Base-by-base conservation (phyloP, 139 green algal species). In the Yamagishiella unicocca region DNA sequence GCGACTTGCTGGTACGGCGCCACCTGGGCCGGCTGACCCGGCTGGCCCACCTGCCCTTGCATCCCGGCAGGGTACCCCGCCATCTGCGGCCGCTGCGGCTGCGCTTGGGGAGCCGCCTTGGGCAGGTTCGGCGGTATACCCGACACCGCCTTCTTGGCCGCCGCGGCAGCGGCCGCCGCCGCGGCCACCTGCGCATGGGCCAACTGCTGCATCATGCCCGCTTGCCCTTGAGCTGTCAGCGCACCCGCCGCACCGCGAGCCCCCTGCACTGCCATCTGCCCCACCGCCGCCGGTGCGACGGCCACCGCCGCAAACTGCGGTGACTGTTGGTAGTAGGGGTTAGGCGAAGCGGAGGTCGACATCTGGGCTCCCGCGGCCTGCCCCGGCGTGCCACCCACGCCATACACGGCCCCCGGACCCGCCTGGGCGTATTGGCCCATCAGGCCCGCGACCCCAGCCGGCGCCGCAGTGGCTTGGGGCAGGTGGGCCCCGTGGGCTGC, bases 251-350 rank as follows among this genome's bases (percentile, higher is more conserved):
- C 45, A 5, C 29, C 46, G 50, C 74, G 74, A 12, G n/a, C n/a
- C n/a, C n/a, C n/a, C n/a, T n/a, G n/a, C n/a, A n/a, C 37, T 17
- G 42, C 70, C 70, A 40, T 31, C 70, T 55, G 70, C 43, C 24
- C 33, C 72, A 42, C 71, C 17, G 45, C 73, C 74, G 70, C 46
- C 74, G 54, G 53, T 37, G 14, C 67, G 7, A 38, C 76, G 25
- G 54, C 53, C 37, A 37, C 76, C 9, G 76, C 76, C 9, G 24
- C 9, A 7, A 55, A 54, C 33, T 83, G 76, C 6, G 76, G 76
- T 21, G 76, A 83, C 35, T 33, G 31, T 10, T 83, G 53, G 50
- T 72, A 83, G 33, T 66, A 83, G 22, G 19, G 53, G n/a, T 62
- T 71, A 1, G 76, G 76, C 35, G 76, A 83, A 1, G 76, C 35